These are phyloP conservation scores for Hebeloma cylindrosporum DNA, from an alignment of 768 basidiomycete species.

Conservation along the genomic window DNA sequence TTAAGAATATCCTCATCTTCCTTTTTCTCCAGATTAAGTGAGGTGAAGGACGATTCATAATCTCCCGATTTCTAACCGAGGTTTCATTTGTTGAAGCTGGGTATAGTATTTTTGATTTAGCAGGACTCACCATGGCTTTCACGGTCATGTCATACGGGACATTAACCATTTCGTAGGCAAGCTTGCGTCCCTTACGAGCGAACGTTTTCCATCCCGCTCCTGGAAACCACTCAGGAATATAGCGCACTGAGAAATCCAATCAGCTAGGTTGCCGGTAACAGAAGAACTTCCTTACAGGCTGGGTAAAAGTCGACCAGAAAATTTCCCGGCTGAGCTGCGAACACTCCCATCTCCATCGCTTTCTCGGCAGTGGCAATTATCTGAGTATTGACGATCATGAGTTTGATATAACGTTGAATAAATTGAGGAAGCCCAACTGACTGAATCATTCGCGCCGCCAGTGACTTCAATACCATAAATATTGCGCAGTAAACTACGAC, in stretches of 20 bases:
- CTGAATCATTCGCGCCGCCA: constrained; percentile 21
- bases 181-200: constrained; percentile 32
- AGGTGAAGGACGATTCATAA: constrained; percentile 20
- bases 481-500: constrained; percentile 20
- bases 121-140: constrained; percentile 29
- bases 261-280: not conserved
- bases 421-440: constrained; percentile 2
- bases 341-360: constrained; percentile 20
- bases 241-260: constrained; percentile 19
- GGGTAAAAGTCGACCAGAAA: constrained; percentile 31
- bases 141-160: constrained; percentile 38
- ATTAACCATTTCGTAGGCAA: constrained; percentile 35
- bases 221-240: constrained; percentile 41
- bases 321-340: constrained; percentile 27
- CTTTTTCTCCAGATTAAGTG: constrained; percentile 20
- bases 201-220: constrained; percentile 44
- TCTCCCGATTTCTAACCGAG: constrained; percentile 15
- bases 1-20: constrained; percentile 26
- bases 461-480: constrained; percentile 30
- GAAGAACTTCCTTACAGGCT: constrained; percentile 12
- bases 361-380: constrained; percentile 26
- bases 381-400: constrained; percentile 4
- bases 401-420: not conserved
- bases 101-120: no score
- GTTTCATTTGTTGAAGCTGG: not conserved